These are phyloP conservation scores for Lentinula boryana DNA, from an alignment of 768 basidiomycete genomes.

Conservation along the genomic window DNA sequence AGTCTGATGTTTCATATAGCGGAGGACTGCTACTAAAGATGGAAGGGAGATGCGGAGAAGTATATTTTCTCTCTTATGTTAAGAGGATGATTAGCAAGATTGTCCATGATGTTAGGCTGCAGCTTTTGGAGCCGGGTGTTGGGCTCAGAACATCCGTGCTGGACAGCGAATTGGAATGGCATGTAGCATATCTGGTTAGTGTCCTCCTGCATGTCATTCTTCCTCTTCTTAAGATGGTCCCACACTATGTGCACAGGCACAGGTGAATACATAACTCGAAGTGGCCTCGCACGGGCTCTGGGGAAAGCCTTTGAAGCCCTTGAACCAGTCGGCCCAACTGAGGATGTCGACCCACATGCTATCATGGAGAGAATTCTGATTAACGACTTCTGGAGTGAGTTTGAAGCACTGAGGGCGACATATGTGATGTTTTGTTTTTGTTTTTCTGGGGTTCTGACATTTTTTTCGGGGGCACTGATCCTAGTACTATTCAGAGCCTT, in stretches of 20 bases:
- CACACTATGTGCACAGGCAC: slow-evolving; percentile 38
- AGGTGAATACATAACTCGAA: slow-evolving; percentile 65
- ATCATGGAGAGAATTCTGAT: slow-evolving; percentile 39
- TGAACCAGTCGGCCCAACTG: slow-evolving; percentile 6
- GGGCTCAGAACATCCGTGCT: slow-evolving; percentile 31
- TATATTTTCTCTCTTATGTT: slow-evolving; percentile 17
- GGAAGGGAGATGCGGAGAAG: slow-evolving; percentile 74
- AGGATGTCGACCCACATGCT: slow-evolving; percentile 50
- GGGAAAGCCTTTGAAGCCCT: slow-evolving; percentile 34
- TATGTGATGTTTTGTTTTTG: neutral
- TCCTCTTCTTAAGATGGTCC: neutral
- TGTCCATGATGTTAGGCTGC: slow-evolving; percentile 34
- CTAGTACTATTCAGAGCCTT: slow-evolving; percentile 23
- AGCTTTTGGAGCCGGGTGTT: slow-evolving; percentile 52
- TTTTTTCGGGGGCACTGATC: neutral
- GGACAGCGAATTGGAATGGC: slow-evolving; percentile 23
- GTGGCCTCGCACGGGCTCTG: slow-evolving; percentile 47
- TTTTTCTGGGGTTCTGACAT: neutral
- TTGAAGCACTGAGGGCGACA: neutral
- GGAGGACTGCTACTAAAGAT: slow-evolving; percentile 76
- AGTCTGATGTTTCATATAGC: slow-evolving; percentile 27
- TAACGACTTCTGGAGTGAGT: slow-evolving; percentile 46
- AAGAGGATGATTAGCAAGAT: neutral
- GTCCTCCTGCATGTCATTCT: neutral
- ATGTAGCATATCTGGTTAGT: slow-evolving; percentile 46